A percentile compares a stretch with the other conserved stretches of the same genome.
Evolutionary conservation across 495 filamentous ascomycete species (phyloP).

Genomic region (Jackrogersella minutella): DNA sequence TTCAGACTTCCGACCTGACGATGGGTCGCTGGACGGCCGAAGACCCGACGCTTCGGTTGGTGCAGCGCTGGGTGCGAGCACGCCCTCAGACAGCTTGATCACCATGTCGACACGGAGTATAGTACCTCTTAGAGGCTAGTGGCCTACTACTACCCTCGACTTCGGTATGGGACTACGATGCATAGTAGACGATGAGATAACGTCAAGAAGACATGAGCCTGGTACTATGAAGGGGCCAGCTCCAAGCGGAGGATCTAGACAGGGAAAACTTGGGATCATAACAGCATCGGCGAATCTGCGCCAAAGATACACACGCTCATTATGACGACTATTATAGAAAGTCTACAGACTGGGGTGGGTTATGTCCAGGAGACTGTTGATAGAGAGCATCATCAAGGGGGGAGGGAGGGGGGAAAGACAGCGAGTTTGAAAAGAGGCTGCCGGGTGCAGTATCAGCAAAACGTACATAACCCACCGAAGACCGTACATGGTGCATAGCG

Average conservation of each 20-base stretch:
- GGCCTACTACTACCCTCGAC: conserved; percentile 12
- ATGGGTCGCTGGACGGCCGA: conserved; percentile 79
- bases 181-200: conserved; percentile 6
- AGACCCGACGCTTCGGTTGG: conserved; percentile 65
- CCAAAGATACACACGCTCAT: conserved; percentile 12
- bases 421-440: conserved; percentile 19
- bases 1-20: conserved; percentile 68
- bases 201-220: neutral
- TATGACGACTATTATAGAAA: conserved; percentile 8
- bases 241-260: conserved; percentile 9
- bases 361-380: neutral
- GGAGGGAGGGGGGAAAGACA: neutral
- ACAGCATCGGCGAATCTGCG: conserved; percentile 4
- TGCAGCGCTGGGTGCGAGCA: conserved; percentile 61
- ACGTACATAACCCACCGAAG: conserved; percentile 26
- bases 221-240: neutral
- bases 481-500: conserved; percentile 15
- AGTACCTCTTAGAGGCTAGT: conserved; percentile 26
- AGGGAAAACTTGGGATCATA: neutral
- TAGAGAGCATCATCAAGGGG: neutral
- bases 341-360: conserved; percentile 1
- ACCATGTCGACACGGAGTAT: conserved; percentile 9
- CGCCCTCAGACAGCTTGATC: conserved; percentile 46
- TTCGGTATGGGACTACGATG: conserved; percentile 8
- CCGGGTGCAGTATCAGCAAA: conserved; percentile 33